phyloP scores from a whole-genome alignment of 106 monocot species.

The Amphibolis antarctica region DNA sequence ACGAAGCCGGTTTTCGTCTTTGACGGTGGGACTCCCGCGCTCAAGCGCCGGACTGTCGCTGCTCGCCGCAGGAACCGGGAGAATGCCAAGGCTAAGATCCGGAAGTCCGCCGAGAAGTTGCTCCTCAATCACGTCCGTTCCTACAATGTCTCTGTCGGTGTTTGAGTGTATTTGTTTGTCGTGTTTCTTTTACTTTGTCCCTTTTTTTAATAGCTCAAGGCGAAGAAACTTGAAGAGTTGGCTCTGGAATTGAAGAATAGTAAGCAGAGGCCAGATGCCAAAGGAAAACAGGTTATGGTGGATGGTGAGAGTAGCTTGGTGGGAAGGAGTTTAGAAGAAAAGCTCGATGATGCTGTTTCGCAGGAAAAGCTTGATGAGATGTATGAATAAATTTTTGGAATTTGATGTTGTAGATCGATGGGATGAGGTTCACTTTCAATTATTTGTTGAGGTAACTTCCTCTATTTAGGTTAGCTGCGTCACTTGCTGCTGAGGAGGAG shows the following conservation, averaged over 20 bases:
- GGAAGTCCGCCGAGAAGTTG: conserved; percentile 97
- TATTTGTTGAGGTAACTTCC: conserved; percentile 1
- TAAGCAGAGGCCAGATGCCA: conserved; percentile 24
- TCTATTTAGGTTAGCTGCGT: conserved; percentile 60
- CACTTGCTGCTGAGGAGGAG: conserved; percentile 94
- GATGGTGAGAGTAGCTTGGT: background rate
- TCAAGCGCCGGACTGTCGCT: conserved; percentile 85
- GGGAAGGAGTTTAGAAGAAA: conserved; percentile 2
- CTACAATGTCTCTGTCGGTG: background rate
- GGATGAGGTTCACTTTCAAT: background rate
- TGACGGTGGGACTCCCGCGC: conserved; percentile 86
- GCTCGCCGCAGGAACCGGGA: conserved; percentile 75
- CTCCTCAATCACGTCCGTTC: conserved; percentile 62
- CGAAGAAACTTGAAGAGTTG: conserved; percentile 74
- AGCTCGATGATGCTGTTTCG: background rate
- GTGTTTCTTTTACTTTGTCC: background rate
- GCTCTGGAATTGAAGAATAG: conserved; percentile 55
- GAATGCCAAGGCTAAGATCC: conserved; percentile 74
- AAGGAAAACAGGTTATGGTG: conserved; percentile 34
- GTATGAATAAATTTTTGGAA: conserved; percentile 21
- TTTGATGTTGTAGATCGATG: background rate
- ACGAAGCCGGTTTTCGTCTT: conserved; percentile 91
- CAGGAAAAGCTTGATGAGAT: conserved; percentile 61
- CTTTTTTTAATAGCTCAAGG: conserved; percentile 40
- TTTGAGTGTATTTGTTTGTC: background rate